Evolutionary conservation across 176 grass and related monocot genomes (phyloP).

Genomic region (Raddia distichophylla): DNA sequence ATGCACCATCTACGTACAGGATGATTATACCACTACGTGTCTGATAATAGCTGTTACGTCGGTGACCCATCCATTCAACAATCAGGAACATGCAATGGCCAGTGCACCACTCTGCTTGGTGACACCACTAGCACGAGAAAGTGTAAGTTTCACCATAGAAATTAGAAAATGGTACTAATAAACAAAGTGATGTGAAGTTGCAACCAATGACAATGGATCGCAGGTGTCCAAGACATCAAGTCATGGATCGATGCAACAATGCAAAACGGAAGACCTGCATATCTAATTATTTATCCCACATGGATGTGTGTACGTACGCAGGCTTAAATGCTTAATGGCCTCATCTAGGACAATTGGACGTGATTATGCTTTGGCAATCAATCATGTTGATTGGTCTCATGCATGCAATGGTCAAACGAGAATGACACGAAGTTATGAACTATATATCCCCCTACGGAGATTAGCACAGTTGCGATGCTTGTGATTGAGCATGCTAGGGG

Average conservation of each 20-base stretch:
- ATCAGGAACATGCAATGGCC: not conserved
- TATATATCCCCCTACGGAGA: not conserved
- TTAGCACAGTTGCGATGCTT: not conserved
- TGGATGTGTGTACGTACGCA: not conserved
- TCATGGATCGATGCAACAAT: not conserved
- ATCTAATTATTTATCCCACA: not conserved
- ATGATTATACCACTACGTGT: not conserved
- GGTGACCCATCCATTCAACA: not conserved
- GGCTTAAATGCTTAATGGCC: not conserved
- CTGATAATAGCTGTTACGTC: not conserved
- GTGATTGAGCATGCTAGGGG: too few relatives aligned
- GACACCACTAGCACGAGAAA: not conserved
- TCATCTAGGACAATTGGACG: not conserved
- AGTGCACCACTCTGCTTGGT: not conserved
- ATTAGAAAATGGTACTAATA: too few relatives aligned
- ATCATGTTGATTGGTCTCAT: not conserved
- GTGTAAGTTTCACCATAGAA: not conserved
- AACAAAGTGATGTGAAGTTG: slow-evolving; percentile 11
- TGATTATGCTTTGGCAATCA: not conserved
- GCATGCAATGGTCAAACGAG: not conserved
- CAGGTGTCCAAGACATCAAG: slow-evolving; percentile 6
- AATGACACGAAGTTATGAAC: not conserved
- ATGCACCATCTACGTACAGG: not conserved
- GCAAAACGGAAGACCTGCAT: not conserved
- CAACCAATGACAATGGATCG: not conserved